Evolutionary conservation across 768 basidiomycete genomes (phyloP).

Genomic region (Rickenella mellea): DNA sequence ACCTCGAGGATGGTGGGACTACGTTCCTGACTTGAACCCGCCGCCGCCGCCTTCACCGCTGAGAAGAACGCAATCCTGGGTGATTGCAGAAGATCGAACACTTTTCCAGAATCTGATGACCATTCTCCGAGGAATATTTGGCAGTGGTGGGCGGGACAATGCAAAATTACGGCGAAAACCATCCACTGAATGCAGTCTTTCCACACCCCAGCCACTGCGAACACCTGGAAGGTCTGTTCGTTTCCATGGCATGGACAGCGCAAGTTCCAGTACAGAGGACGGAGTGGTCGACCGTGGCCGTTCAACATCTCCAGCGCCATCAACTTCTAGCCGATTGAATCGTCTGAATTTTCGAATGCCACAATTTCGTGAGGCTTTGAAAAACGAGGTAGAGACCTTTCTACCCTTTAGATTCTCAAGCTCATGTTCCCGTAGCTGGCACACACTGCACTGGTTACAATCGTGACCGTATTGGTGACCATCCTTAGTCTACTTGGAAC

Average conservation of each 20-base stretch:
- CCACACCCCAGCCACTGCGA: too few relatives aligned
- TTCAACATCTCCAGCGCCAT: conserved; percentile 17
- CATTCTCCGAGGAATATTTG: too few relatives aligned
- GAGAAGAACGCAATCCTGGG: not conserved
- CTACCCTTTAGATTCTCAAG: not conserved
- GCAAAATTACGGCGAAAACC: too few relatives aligned
- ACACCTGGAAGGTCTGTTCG: too few relatives aligned
- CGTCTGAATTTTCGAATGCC: conserved; percentile 43
- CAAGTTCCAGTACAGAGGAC: not conserved
- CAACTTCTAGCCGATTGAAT: conserved; percentile 32
- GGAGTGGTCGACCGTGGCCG: conserved; percentile 1
- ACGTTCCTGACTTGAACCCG: conserved; percentile 24
- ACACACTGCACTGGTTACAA: conserved; percentile 46
- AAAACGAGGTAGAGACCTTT: conserved; percentile 42
- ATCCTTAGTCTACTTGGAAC: conserved; percentile 41
- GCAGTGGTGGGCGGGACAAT: too few relatives aligned
- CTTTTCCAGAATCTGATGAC: not conserved
- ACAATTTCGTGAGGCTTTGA: conserved; percentile 46
- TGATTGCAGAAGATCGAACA: not conserved
- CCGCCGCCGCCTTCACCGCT: not conserved
- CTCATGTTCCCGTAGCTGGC: conserved; percentile 28
- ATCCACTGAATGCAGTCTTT: too few relatives aligned
- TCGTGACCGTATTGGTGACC: conserved; percentile 36
- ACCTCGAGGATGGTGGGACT: conserved; percentile 46
- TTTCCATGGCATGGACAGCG: too few relatives aligned